Conservation (phyloP, 257 asterid species). For the Solanum sitiens region DNA sequence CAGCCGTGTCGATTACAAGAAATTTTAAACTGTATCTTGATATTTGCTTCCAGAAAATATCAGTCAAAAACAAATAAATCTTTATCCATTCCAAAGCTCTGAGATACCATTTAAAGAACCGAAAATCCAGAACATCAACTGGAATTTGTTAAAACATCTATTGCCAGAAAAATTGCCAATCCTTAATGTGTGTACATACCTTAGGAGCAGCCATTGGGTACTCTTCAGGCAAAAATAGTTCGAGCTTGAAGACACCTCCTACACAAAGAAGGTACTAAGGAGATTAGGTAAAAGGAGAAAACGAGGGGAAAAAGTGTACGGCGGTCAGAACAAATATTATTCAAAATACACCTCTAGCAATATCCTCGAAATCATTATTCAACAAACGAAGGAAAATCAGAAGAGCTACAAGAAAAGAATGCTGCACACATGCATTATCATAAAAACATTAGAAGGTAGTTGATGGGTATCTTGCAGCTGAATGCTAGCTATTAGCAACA, state of each 20-base stretch:
- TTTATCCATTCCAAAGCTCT: not conserved
- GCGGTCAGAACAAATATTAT: not conserved
- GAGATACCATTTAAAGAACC: not conserved
- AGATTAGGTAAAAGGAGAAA: not conserved
- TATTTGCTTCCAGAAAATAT: not conserved
- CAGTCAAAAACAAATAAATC: not conserved
- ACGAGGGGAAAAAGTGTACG: not conserved
- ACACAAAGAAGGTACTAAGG: slow-evolving; percentile 3
- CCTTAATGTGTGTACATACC: slow-evolving; percentile 22
- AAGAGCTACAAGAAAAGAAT: not conserved
- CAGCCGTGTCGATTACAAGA: not conserved
- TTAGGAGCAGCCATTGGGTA: slow-evolving; percentile 99
- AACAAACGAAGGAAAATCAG: not conserved
- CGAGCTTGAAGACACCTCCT: slow-evolving; percentile 99
- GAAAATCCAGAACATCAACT: not conserved
- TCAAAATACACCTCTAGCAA: not conserved
- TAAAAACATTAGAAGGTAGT: not conserved
- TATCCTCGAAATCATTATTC: not conserved
- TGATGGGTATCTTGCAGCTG: not conserved
- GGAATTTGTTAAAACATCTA: not conserved
- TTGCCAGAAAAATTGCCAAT: not conserved
- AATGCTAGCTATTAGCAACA: not conserved
- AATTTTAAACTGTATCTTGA: not conserved
- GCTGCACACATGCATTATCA: not conserved
- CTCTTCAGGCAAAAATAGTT: slow-evolving; percentile 91